Evolutionary conservation across 129 eudicot species (phyloP).

Genomic region (Arctium lappa): DNA sequence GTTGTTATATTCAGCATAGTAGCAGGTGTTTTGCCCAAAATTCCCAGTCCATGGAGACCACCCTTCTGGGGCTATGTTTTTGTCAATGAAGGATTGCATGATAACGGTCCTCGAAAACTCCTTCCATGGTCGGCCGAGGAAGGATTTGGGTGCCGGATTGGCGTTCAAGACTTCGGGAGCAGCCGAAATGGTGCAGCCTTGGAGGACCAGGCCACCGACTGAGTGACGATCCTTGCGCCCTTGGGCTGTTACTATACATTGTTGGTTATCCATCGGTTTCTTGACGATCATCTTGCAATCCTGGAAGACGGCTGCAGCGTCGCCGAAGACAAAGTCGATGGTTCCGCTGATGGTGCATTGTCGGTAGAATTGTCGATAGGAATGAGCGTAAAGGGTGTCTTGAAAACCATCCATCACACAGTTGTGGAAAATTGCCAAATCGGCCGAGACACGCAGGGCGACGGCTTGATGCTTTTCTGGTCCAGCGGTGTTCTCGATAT

Average conservation of each 20-base stretch:
- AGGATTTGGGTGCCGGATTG: slow-evolving; percentile 28
- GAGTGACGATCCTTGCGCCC: slow-evolving; percentile 39
- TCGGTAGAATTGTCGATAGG: slow-evolving; percentile 48
- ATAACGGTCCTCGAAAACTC: slow-evolving; percentile 40
- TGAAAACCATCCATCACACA: slow-evolving; percentile 29
- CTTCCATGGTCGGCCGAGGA: slow-evolving; percentile 54
- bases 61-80: slow-evolving; percentile 46
- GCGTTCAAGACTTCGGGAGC: slow-evolving; percentile 23
- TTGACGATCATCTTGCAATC: slow-evolving; percentile 46
- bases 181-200: slow-evolving; percentile 39
- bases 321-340: slow-evolving; percentile 55
- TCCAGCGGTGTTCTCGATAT: slow-evolving; percentile 66
- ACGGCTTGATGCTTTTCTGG: slow-evolving; percentile 63
- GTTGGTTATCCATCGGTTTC: slow-evolving; percentile 35
- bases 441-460: slow-evolving; percentile 51
- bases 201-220: slow-evolving; percentile 36
- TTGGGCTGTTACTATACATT: slow-evolving; percentile 54
- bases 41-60: slow-evolving; percentile 52
- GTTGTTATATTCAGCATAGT: slow-evolving; percentile 44
- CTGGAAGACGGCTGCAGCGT: slow-evolving; percentile 54
- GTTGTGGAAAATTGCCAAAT: slow-evolving; percentile 37
- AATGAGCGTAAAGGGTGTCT: slow-evolving; percentile 34
- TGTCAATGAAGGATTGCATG: slow-evolving; percentile 40
- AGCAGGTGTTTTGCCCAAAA: slow-evolving; percentile 30
- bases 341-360: slow-evolving; percentile 53